A percentile compares a stretch with the other conserved stretches of the same genome.
Conservation (phyloP, 345 rosid species). For the Lagerstroemia speciosa region DNA sequence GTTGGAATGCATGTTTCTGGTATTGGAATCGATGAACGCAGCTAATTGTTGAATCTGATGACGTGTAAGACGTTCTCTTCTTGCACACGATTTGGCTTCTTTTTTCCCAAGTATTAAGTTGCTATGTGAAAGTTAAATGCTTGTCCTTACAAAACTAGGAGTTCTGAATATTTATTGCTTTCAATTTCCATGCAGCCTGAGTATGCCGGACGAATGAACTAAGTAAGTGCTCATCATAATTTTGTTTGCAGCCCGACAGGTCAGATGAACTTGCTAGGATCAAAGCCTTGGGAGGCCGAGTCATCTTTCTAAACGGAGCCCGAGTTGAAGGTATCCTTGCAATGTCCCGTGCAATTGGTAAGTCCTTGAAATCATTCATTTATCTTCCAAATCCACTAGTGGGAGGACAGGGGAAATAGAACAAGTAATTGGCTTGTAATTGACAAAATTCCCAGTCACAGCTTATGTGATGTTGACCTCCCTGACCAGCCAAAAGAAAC, state of each 20-base stretch:
- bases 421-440: background rate
- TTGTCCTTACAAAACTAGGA: background rate
- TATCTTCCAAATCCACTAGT: background rate
- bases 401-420: background rate
- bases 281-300: constrained; percentile 64
- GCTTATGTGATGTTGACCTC: background rate
- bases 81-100: background rate
- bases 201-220: too few species aligned
- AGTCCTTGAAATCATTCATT: background rate
- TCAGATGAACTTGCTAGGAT: constrained; percentile 70
- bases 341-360: constrained; percentile 91
- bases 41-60: background rate
- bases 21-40: background rate
- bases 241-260: constrained; percentile 59
- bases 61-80: background rate
- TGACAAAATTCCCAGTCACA: background rate
- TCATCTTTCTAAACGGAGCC: constrained; percentile 45
- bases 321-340: constrained; percentile 85
- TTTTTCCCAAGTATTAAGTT: background rate
- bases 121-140: background rate
- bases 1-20: background rate
- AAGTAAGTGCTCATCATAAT: background rate
- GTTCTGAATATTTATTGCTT: background rate
- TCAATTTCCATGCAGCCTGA: background rate
- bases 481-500: background rate